These are phyloP conservation scores for Xylariaceae sp. DNA, from an alignment of 2,329 filamentous ascomycete genomes.

Conservation along the genomic window DNA sequence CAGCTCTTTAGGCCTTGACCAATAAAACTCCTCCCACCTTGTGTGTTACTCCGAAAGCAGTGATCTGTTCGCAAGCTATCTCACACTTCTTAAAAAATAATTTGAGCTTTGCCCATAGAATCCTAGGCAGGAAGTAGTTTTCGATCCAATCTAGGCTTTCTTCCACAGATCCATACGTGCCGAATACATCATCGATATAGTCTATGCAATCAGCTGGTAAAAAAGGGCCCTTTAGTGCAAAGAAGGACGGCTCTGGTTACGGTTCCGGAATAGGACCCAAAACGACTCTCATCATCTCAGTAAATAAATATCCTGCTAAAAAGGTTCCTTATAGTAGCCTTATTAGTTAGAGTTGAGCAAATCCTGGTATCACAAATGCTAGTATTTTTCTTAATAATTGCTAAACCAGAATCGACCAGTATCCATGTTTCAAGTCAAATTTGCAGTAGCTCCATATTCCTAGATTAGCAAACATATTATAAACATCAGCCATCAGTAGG, in stretches of 20 bases:
- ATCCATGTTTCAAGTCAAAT: not conserved
- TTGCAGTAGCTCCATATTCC: not conserved
- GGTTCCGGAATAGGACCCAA: not conserved
- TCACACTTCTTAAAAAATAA: not conserved
- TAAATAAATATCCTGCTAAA: not conserved
- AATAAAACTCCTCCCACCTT: not conserved
- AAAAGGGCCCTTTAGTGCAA: not conserved
- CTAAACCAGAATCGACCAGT: not conserved
- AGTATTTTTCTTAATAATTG: not conserved
- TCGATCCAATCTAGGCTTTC: not conserved
- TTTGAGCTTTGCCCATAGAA: not conserved
- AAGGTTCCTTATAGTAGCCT: not conserved
- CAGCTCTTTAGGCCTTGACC: not conserved
- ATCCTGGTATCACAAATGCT: not conserved
- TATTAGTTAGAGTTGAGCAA: not conserved
- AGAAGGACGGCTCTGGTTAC: not conserved
- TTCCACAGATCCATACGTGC: not conserved
- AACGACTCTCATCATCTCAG: not conserved
- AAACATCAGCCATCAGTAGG: not conserved
- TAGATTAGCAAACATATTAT: not conserved
- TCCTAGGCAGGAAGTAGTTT: not conserved
- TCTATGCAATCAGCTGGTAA: not conserved
- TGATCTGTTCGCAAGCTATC: not conserved
- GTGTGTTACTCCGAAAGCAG: not conserved
- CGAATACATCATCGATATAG: not conserved